Evolutionary conservation across 139 green algal species (phyloP).

Genomic region (Astrephomene gubernaculifera): DNA sequence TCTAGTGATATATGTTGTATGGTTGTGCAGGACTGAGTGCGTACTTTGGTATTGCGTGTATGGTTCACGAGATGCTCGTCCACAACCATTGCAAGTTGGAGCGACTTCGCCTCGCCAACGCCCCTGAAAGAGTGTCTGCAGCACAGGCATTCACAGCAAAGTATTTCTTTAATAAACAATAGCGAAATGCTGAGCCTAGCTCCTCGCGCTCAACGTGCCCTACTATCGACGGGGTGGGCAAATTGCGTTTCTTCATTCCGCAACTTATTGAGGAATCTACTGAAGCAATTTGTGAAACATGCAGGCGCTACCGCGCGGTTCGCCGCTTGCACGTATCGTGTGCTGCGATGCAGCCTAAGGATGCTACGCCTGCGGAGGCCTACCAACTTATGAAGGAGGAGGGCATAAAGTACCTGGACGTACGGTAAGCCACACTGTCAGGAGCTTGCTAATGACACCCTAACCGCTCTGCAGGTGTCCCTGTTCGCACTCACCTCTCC

Average conservation of each 20-base stretch:
- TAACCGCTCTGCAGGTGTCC: no score
- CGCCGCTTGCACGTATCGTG: not conserved
- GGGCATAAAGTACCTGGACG: slow-evolving; percentile 19
- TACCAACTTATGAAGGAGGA: not conserved
- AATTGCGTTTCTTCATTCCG: no score
- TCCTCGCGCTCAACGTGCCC: no score
- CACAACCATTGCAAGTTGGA: not conserved
- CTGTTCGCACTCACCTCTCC: not conserved
- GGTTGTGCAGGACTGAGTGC: not conserved
- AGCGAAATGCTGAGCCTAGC: no score
- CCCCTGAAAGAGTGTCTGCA: no score
- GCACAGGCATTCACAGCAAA: no score
- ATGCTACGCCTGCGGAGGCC: slow-evolving; percentile 9
- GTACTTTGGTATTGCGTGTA: not conserved
- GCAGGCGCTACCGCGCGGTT: not conserved
- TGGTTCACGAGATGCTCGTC: not conserved
- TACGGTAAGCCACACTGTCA: not conserved
- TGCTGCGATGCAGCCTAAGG: not conserved
- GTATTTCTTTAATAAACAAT: no score
- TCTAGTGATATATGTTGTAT: not conserved
- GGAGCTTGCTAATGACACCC: not conserved
- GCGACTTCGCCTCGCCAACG: no score
- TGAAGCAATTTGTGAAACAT: no score
- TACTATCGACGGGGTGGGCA: no score
- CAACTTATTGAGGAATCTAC: no score